These are phyloP conservation scores for Kazachstania kunashirensis DNA, from an alignment of 805 yeast species.

Conservation along the genomic window DNA sequence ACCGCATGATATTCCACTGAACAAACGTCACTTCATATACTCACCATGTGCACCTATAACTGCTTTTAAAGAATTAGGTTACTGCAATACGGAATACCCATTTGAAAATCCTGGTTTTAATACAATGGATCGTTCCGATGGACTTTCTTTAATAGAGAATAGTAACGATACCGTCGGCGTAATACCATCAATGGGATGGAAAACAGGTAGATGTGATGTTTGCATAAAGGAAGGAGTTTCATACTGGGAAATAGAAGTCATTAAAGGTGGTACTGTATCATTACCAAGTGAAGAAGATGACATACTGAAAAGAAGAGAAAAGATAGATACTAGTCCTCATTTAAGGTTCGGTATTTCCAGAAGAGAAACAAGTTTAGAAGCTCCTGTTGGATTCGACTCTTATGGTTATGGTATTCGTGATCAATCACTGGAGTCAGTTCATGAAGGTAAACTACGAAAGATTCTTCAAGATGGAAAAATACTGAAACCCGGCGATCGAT, in stretches of 20 bases:
- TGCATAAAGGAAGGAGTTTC: slow-evolving; percentile 69
- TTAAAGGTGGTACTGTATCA: slow-evolving; percentile 24
- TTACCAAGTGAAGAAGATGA: slow-evolving; percentile 1
- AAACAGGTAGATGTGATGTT: slow-evolving; percentile 64
- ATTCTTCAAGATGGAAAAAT: slow-evolving; percentile 32
- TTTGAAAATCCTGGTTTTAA: slow-evolving; percentile 35
- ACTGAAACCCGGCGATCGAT: slow-evolving; percentile 65
- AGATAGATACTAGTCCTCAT: slow-evolving; percentile 36
- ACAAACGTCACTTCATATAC: slow-evolving; percentile 73
- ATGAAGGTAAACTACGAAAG: slow-evolving; percentile 37
- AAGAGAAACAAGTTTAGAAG: slow-evolving; percentile 81
- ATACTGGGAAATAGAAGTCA: slow-evolving; percentile 67
- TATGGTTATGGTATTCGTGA: slow-evolving; percentile 90
- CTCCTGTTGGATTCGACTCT: slow-evolving; percentile 92
- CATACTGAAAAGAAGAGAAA: slow-evolving; percentile 12
- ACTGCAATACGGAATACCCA: slow-evolving; percentile 63
- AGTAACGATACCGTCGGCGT: slow-evolving; percentile 32
- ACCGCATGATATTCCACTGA: slow-evolving; percentile 70
- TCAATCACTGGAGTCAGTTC: slow-evolving; percentile 62
- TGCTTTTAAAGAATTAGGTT: slow-evolving; percentile 44
- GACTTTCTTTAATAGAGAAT: slow-evolving; percentile 36
- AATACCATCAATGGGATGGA: slow-evolving; percentile 66
- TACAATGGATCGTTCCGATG: slow-evolving; percentile 52
- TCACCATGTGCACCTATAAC: slow-evolving; percentile 69
- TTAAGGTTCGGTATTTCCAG: slow-evolving; percentile 79